These are phyloP conservation scores for Gamarada debralockiae DNA, from an alignment of 495 filamentous ascomycete genomes.

Conservation along the genomic window DNA sequence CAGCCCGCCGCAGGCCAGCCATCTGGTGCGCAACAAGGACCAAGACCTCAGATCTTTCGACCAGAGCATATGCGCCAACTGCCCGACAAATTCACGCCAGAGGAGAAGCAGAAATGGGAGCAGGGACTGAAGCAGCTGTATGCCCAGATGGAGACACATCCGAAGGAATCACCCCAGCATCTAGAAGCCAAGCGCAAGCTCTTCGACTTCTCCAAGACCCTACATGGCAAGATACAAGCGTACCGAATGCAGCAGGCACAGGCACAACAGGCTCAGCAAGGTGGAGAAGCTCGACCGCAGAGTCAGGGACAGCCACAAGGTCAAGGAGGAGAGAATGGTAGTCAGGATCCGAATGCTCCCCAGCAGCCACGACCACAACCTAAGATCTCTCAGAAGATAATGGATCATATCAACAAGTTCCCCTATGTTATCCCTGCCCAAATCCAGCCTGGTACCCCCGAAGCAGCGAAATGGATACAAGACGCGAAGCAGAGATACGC, in stretches of 20 bases:
- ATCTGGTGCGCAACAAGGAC: conserved; percentile 4
- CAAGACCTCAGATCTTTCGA: conserved; percentile 29
- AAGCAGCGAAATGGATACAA: conserved; percentile 20
- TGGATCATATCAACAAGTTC: conserved; percentile 23
- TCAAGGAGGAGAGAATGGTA: conserved; percentile 11
- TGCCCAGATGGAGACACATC: conserved; percentile 54
- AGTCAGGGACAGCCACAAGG: conserved; percentile 20
- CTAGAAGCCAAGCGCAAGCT: conserved; percentile 61
- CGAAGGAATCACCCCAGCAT: conserved; percentile 52
- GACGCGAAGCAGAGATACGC: conserved; percentile 23
- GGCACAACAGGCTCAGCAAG: conserved; percentile 7
- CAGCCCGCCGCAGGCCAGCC: conserved; percentile 30
- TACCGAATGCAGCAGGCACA: conserved; percentile 25
- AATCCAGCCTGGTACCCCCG: conserved; percentile 10
- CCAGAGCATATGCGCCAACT: conserved; percentile 46
- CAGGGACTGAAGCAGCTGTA: conserved; percentile 58
- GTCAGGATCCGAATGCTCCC: not conserved
- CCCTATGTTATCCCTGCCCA: conserved; percentile 19
- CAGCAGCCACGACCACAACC: conserved; percentile 15
- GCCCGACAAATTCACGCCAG: conserved; percentile 37
- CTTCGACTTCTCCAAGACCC: conserved; percentile 57
- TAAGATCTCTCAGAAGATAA: conserved; percentile 23
- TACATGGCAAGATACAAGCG: conserved; percentile 53
- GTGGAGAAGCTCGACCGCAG: conserved; percentile 3
- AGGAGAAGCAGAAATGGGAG: conserved; percentile 65